Evolutionary conservation across 805 yeast species (phyloP), one percentile per base, ranked within the genome.

Genomic region (Pichia exigua): DNA sequence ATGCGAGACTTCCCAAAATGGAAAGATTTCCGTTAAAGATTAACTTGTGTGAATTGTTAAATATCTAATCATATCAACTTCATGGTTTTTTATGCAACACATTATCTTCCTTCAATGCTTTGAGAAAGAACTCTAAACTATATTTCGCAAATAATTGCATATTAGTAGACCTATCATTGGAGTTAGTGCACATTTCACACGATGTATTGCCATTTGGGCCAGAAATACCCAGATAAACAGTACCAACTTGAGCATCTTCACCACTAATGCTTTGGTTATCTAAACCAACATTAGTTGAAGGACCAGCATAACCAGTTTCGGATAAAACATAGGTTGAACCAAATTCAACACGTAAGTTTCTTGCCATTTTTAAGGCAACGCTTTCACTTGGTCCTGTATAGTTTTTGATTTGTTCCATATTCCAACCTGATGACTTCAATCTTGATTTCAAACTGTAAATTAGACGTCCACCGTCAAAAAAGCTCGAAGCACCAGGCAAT

Each of bases 271-370:
- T 64, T 26, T 56, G 62, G 48, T 73, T 67, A 60, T 65, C 81
- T 10, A 51, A 28, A 1, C 59, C 64, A 8, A 59, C 61, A 63
- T 66, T 74, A 43, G 65, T 68, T 10, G 73, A 70, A 2, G 95
- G 94, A 1, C 95, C 95, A 0, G 96, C 95, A 73, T 85, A 84
- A 1, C 96, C 96, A 1, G 94, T 83, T 65, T 88, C 96, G 1
- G 91, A 83, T 20, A 88, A 72, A 4, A 87, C 89, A 66, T 82
- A 88, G 0, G 91, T 85, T 3, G 90, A 82, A 0, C 95, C 95
- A 57, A 87, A 74, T 63, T 88, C 96, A 54, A 87, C 78, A 61
- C 83, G 75, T 50, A 90, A 73, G 57, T 86, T 87, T 48, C 96
- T 73, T 2, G 96, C 96, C 57, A 88, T 72, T 59, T 87, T 76